Conservation (phyloP, 495 filamentous ascomycete species). For the Jackrogersella minutella region DNA sequence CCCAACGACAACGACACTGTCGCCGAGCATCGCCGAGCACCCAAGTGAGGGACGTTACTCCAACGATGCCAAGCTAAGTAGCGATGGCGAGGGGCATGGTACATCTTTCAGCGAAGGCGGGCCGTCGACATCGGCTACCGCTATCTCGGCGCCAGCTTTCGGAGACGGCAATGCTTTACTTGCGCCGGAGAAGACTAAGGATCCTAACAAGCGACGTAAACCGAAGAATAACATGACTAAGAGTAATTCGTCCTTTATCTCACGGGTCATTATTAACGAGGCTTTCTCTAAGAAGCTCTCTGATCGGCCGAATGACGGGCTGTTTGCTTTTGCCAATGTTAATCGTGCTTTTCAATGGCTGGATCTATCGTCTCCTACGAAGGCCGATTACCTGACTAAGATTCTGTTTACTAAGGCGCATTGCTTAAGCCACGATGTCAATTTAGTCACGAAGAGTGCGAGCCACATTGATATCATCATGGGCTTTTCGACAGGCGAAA, state of each 20-base stretch:
- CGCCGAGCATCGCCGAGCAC: conserved; percentile 66
- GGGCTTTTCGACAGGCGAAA: conserved; percentile 94
- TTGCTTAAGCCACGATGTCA: conserved; percentile 93
- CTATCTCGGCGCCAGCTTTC: conserved; percentile 70
- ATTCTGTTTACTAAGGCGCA: conserved; percentile 96
- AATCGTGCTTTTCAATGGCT: conserved; percentile 87
- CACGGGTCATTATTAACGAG: conserved; percentile 92
- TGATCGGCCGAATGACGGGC: conserved; percentile 78
- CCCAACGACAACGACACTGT: conserved; percentile 45
- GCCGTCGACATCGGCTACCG: conserved; percentile 40
- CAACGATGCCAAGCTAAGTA: conserved; percentile 60
- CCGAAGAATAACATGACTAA: conserved; percentile 98
- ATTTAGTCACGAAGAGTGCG: conserved; percentile 77
- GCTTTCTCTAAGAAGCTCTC: conserved; percentile 75
- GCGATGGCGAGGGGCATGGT: conserved; percentile 55
- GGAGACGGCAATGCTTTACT: conserved; percentile 87
- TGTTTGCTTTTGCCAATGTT: conserved; percentile 93
- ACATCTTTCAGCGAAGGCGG: conserved; percentile 51
- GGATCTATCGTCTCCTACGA: conserved; percentile 63
- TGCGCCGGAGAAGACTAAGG: conserved; percentile 67
- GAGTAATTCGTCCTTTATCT: conserved; percentile 97
- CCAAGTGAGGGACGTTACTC: conserved; percentile 68
- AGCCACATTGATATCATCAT: conserved; percentile 90
- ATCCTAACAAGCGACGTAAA: conserved; percentile 80
- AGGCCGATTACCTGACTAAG: conserved; percentile 89